Percentiles rank a stretch among this genome's conserved stretches.
These are phyloP conservation scores for Alternaria sp. DNA, from an alignment of 2,329 filamentous ascomycete genomes.

Conservation along the genomic window DNA sequence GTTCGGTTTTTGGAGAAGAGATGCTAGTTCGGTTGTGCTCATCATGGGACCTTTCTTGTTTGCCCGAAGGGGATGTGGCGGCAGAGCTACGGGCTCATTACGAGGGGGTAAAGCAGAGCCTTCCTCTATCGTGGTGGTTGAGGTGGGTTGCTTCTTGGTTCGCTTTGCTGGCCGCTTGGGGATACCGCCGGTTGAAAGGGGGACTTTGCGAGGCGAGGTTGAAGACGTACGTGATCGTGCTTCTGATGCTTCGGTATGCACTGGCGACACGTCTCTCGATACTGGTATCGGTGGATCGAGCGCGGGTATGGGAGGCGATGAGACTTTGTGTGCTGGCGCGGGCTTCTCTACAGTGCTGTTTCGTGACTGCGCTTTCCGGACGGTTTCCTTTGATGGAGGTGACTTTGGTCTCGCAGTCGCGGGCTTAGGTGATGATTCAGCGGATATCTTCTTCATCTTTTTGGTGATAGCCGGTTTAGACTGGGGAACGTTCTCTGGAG, in stretches of 20 bases:
- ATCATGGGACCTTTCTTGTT: constrained; percentile 32
- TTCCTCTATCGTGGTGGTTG: constrained; percentile 2
- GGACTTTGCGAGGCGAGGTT: constrained; percentile 21
- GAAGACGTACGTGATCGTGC: constrained; percentile 20
- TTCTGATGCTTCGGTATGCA: constrained; percentile 11
- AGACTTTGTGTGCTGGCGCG: background rate
- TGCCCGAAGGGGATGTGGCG: constrained; percentile 29
- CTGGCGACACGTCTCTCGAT: constrained; percentile 14
- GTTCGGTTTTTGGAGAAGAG: constrained; percentile 31
- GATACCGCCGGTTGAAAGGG: constrained; percentile 40
- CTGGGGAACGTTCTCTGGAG: constrained; percentile 3
- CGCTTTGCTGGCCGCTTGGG: constrained; percentile 28
- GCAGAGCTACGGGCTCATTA: constrained; percentile 22
- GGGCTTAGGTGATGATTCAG: background rate
- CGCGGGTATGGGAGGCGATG: constrained; percentile 1
- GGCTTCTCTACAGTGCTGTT: constrained; percentile 12
- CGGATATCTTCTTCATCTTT: background rate
- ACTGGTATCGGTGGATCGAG: constrained; percentile 4
- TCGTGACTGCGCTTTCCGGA: constrained; percentile 1
- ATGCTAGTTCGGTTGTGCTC: constrained; percentile 41
- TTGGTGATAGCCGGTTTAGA: constrained; percentile 8
- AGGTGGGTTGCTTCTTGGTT: constrained; percentile 3
- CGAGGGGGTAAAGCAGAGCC: constrained; percentile 3
- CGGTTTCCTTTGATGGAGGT: background rate
- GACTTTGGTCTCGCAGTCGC: background rate